A percentile compares a stretch with the other conserved stretches of the same genome.
phyloP scores from a whole-genome alignment of 2,329 filamentous ascomycete genomes.

The Colletotrichum sp. region DNA sequence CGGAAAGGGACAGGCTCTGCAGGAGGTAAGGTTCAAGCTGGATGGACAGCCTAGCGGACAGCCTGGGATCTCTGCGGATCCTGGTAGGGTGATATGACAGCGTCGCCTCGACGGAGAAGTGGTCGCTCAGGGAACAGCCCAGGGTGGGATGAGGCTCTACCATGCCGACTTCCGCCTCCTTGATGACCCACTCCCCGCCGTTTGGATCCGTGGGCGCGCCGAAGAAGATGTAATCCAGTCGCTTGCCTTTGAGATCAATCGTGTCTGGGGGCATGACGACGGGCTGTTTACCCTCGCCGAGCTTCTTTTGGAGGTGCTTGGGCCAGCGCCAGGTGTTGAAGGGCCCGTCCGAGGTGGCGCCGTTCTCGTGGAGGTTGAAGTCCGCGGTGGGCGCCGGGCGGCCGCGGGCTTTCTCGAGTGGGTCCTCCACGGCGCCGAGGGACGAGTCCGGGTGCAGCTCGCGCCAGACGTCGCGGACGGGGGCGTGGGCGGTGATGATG shows the following conservation, averaged over 20 bases:
- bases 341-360: conserved; percentile 83
- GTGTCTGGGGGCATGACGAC: conserved; percentile 68
- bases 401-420: conserved; percentile 68
- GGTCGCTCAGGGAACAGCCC: conserved; percentile 88
- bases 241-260: conserved; percentile 77
- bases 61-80: conserved; percentile 31
- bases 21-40: conserved; percentile 34
- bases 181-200: conserved; percentile 67
- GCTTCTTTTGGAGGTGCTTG: conserved; percentile 68
- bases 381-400: conserved; percentile 75
- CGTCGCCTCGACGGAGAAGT: conserved; percentile 89
- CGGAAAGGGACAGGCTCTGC: conserved; percentile 24
- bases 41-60: conserved; percentile 15
- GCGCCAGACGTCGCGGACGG: conserved; percentile 84
- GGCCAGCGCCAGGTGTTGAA: conserved; percentile 96
- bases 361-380: conserved; percentile 81
- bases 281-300: conserved; percentile 67
- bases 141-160: conserved; percentile 80
- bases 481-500: conserved; percentile 78
- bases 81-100: conserved; percentile 54
- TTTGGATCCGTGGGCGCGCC: conserved; percentile 38
- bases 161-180: conserved; percentile 77
- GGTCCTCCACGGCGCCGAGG: conserved; percentile 73
- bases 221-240: conserved; percentile 94
- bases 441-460: conserved; percentile 84